These are phyloP conservation scores for Fomitopsis palustris DNA, from an alignment of 1,284 basidiomycete species.

Conservation along the genomic window DNA sequence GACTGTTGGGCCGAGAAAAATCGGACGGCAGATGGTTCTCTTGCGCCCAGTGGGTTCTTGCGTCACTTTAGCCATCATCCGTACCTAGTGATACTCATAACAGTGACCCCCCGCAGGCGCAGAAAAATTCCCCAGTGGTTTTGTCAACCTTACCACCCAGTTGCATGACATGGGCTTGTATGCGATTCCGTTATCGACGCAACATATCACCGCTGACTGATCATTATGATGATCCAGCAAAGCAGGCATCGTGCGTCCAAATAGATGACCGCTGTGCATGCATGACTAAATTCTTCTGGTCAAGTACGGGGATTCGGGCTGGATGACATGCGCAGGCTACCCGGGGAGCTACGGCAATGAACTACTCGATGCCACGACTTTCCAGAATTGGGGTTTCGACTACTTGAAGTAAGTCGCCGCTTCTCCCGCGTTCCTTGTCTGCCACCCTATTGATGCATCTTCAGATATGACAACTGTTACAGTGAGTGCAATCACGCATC, in stretches of 20 bases:
- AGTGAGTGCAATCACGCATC: constrained; percentile 26
- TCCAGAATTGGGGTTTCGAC: constrained; percentile 47
- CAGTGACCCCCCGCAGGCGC: constrained; percentile 15
- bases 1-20: constrained; percentile 36
- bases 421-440: not conserved
- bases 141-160: constrained; percentile 39
- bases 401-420: constrained; percentile 38
- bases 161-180: constrained; percentile 46
- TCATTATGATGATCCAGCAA: constrained; percentile 14
- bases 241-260: constrained; percentile 23
- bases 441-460: not conserved
- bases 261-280: not conserved
- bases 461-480: constrained; percentile 45
- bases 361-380: constrained; percentile 35
- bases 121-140: constrained; percentile 36
- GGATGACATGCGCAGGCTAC: not conserved
- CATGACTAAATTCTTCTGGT: not conserved
- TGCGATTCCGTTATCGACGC: constrained; percentile 14
- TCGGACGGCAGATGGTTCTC: constrained; percentile 22
- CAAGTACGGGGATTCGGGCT: constrained; percentile 39
- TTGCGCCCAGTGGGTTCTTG: constrained; percentile 24
- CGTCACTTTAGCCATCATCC: not conserved
- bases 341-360: constrained; percentile 28
- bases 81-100: not conserved
- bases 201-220: not conserved